Base-by-base conservation (phyloP, 345 rosid species). In the Excoecaria cochinchinensis region DNA sequence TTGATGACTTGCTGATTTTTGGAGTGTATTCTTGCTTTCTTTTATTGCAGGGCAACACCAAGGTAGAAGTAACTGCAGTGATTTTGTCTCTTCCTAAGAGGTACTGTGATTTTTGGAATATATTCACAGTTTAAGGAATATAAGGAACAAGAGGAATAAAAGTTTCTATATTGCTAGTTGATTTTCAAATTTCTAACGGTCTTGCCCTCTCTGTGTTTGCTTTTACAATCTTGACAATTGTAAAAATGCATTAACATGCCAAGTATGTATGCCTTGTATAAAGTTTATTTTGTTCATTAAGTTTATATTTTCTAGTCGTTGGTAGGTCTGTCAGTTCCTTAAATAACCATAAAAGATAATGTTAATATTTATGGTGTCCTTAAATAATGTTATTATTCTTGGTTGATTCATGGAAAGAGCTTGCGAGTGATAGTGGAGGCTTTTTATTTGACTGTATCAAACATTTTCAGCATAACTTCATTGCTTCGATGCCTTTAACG, bases 31-130 rank as follows among this genome's bases (percentile, higher is more conserved):
- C 15, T 62, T 39, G 38, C 67, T 24, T 74, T 56, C 63, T 42
- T 57, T 66, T 8, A 40, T 55, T 74, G 68, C 83, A 90, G 98
- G 90, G 82, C 52, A 88, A 82, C 40, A 56, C 86, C 3, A 87
- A 91, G 72, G 87, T 82, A 42, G 99, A 91, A 71, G 98, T 91
- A 82, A 90, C 93, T 61, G 88, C 95, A 59, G 89, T 89, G 99
- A 93, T 93, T 82, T 85, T 95, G 81, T 73, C 90, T 47, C 94
- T 93, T 72, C 93, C 95, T 69, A 95, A 89, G 86, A 91, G 98
- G 99, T 95, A 82, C 42, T 52, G 4, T 65, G 13, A 58, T 52
- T 64, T 72, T 48, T 31, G 24, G 13, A 21, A 63, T 46, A 3
- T 24, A 55, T 57, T 11, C 53, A 5, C n/a, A 52, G 73, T 52